Conservation (phyloP, 257 asterid species). For the Lavandula angustifolia region DNA sequence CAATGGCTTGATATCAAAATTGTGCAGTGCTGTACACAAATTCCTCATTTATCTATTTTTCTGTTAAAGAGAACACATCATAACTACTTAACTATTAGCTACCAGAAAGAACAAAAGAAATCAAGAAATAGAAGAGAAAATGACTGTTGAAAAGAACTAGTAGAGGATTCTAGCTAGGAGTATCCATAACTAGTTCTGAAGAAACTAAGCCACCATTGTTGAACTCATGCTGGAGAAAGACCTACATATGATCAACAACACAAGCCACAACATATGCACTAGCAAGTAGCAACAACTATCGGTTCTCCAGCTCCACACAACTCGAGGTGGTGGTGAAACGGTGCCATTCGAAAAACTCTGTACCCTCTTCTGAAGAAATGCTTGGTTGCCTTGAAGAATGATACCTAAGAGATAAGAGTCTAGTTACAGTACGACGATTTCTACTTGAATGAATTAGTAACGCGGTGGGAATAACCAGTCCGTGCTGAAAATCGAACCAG, state of each 20-base stretch:
- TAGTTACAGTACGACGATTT: conserved; percentile 17
- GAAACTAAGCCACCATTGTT: neutral
- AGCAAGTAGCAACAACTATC: conserved; percentile 57
- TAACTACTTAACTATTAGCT: neutral
- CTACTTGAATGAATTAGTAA: neutral
- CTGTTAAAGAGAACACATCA: neutral
- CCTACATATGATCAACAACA: conserved; percentile 59
- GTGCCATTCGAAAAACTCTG: conserved; percentile 49
- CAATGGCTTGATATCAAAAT: conserved; percentile 12
- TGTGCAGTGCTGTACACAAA: conserved; percentile 22
- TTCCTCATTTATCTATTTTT: conserved; percentile 5
- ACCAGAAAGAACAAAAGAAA: too few species aligned
- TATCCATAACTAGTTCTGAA: neutral
- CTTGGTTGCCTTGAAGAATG: conserved; percentile 51
- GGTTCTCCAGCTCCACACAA: conserved; percentile 69
- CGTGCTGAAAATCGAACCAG: neutral
- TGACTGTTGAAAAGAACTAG: neutral
- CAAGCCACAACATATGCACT: conserved; percentile 62
- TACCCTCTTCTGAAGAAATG: conserved; percentile 43
- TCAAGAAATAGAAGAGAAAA: neutral
- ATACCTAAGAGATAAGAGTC: conserved; percentile 42
- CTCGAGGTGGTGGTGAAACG: conserved; percentile 70
- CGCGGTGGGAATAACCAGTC: neutral
- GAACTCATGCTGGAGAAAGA: conserved; percentile 63
- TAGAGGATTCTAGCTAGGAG: neutral